These are phyloP conservation scores for Claviceps citrina DNA, from an alignment of 2,329 filamentous ascomycete species.

Conservation along the genomic window DNA sequence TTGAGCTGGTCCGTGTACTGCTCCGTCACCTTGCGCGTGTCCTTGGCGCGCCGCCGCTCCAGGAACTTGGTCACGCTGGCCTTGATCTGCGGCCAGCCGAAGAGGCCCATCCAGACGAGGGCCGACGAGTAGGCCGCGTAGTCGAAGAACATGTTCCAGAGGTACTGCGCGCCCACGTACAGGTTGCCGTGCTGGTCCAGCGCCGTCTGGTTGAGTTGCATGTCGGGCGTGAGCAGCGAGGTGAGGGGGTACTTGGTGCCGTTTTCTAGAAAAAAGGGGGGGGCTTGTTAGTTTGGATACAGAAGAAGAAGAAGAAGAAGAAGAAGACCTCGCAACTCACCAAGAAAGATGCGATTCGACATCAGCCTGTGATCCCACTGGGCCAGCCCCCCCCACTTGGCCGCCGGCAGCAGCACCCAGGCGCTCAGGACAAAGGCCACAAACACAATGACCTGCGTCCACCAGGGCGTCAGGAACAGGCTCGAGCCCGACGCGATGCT, in stretches of 20 bases:
- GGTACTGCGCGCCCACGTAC: conserved; percentile 41
- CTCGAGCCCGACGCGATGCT: conserved; percentile 38
- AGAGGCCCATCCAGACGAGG: conserved; percentile 42
- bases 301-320: background rate
- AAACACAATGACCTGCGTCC: conserved; percentile 42
- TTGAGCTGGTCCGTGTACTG: conserved; percentile 45
- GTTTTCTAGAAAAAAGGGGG: conserved; percentile 10
- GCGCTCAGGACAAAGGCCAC: conserved; percentile 38
- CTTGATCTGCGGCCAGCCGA: conserved; percentile 34
- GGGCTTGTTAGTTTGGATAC: too few species aligned
- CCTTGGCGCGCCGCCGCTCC: conserved; percentile 18
- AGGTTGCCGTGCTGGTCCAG: conserved; percentile 35
- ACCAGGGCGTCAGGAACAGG: conserved; percentile 41
- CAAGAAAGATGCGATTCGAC: conserved; percentile 38
- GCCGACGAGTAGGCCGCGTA: conserved; percentile 44
- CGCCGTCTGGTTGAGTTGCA: conserved; percentile 31
- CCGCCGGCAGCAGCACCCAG: conserved; percentile 42
- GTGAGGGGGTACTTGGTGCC: conserved; percentile 21
- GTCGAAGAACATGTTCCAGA: conserved; percentile 45
- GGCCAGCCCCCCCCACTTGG: conserved; percentile 41
- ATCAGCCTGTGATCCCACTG: conserved; percentile 38
- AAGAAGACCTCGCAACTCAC: conserved; percentile 10
- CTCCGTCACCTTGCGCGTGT: conserved; percentile 28
- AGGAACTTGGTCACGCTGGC: conserved; percentile 28
- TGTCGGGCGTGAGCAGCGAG: conserved; percentile 18